Conservation (phyloP, 352 stramenopile genomes). For the Phytophthora kernoviae region DNA sequence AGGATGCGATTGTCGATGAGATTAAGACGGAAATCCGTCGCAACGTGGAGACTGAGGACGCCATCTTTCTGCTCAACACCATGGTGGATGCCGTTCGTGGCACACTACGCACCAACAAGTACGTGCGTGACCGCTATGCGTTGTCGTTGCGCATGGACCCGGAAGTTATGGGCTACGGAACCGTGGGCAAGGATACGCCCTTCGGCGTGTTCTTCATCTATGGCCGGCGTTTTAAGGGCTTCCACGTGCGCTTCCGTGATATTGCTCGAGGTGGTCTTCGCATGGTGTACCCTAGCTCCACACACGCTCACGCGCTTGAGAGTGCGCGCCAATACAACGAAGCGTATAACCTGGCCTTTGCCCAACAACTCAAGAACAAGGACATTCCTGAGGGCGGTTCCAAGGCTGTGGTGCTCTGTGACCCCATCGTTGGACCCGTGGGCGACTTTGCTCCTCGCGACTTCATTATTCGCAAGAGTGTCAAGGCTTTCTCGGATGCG, state of each 20-base stretch:
- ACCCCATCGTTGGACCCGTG: constrained; percentile 72
- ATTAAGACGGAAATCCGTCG: constrained; percentile 78
- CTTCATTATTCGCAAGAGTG: constrained; percentile 95
- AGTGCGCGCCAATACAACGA: constrained; percentile 85
- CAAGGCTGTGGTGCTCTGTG: constrained; percentile 83
- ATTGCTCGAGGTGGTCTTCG: constrained; percentile 80
- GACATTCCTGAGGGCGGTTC: constrained; percentile 86
- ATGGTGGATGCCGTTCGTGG: constrained; percentile 80
- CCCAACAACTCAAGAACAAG: constrained; percentile 91
- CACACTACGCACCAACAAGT: constrained; percentile 86
- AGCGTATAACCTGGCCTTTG: constrained; percentile 84
- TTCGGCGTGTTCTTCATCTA: constrained; percentile 98
- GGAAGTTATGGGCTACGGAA: constrained; percentile 81
- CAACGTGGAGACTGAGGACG: constrained; percentile 75
- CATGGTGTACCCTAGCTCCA: constrained; percentile 77
- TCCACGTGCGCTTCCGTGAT: constrained; percentile 86
- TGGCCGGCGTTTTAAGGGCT: constrained; percentile 94
- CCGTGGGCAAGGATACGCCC: constrained; percentile 88
- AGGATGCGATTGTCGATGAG: constrained; percentile 49
- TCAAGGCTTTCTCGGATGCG: constrained; percentile 96
- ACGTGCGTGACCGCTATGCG: constrained; percentile 80
- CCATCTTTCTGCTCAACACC: constrained; percentile 75
- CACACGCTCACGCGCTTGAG: constrained; percentile 61
- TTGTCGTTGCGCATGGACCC: constrained; percentile 81
- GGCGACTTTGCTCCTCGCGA: constrained; percentile 81